These are phyloP conservation scores for Fusarium decemcellulare DNA, from an alignment of 2,329 filamentous ascomycete species.

Conservation along the genomic window DNA sequence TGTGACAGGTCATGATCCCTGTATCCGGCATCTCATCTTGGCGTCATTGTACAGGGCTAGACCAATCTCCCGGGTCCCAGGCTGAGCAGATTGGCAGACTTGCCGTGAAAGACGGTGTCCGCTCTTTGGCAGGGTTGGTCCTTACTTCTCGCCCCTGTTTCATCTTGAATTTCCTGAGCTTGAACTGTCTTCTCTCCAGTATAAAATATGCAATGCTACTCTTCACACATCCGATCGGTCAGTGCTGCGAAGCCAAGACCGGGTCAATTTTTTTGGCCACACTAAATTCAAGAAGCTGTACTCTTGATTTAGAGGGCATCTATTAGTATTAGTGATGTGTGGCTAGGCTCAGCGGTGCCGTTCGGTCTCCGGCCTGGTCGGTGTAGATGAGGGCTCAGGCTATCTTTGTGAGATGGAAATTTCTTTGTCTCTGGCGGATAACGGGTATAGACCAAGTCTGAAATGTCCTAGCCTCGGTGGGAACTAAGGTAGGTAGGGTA, in stretches of 20 bases:
- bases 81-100: not conserved
- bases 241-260: not conserved
- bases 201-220: not conserved
- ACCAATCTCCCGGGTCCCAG: not conserved
- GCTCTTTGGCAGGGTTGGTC: not conserved
- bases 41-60: not conserved
- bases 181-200: not conserved
- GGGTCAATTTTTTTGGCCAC: too few species aligned
- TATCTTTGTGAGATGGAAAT: too few species aligned
- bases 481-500: not conserved
- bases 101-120: not conserved
- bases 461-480: not conserved
- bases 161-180: not conserved
- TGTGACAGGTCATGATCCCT: not conserved
- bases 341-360: too few species aligned
- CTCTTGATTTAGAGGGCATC: too few species aligned
- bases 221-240: not conserved
- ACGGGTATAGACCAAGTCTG: not conserved
- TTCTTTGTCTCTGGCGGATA: not conserved
- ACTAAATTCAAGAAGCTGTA: too few species aligned
- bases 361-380: too few species aligned
- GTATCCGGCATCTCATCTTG: not conserved
- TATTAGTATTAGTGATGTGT: too few species aligned
- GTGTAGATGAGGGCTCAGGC: too few species aligned
- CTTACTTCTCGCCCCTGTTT: not conserved